Base-by-base conservation (phyloP, 2,329 filamentous ascomycete species). In the Claviceps capensis region DNA sequence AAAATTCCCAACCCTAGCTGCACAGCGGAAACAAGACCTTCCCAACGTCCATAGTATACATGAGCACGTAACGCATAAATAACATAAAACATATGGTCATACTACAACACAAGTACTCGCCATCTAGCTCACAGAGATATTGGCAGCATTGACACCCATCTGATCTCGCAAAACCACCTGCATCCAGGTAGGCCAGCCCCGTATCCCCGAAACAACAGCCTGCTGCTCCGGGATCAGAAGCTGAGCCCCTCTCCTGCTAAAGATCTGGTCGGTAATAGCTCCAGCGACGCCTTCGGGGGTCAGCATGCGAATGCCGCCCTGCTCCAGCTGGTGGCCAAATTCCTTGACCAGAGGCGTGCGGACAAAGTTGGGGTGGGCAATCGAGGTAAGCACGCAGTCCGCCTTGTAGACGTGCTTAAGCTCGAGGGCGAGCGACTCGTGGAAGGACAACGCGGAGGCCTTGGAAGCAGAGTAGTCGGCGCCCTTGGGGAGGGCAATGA, bases 391-490 rank as follows among this genome's bases (percentile, higher is more conserved):
- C 13, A 87, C 77, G 47, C 72, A 73, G 0, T 75, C 75, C 1
- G 82, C 80, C 44, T 77, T 72, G 63, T 86, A 84, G 5, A 74
- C 65, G 13, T 76, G 76, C 48, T 68, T 69, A 17, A 85, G 62
- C 63, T 84, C 81, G 1, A 71, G 67, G 0, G 71, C 66, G 0
- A 85, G 65, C 0, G 73, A 81, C 63, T 88, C 82, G 62, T 88
- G 83, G 65, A 88, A 83, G 1, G 78, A 67, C 2, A 84, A 64
- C 0, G 81, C 78, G 0, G 79, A 82, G 4, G 82, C 76, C 66
- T 88, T 88, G 49, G 74, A 77, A 2, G 78, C 73, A 0, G 73
- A 72, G 67, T 88, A 88, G 65, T 86, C 82, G 19, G 81, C 77
- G 68, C 82, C 78, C 52, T 73, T 74, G 1, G 82, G 76, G 0